Base-by-base conservation (phyloP, 106 monocot genomes). In the Apostasia ramifera region DNA sequence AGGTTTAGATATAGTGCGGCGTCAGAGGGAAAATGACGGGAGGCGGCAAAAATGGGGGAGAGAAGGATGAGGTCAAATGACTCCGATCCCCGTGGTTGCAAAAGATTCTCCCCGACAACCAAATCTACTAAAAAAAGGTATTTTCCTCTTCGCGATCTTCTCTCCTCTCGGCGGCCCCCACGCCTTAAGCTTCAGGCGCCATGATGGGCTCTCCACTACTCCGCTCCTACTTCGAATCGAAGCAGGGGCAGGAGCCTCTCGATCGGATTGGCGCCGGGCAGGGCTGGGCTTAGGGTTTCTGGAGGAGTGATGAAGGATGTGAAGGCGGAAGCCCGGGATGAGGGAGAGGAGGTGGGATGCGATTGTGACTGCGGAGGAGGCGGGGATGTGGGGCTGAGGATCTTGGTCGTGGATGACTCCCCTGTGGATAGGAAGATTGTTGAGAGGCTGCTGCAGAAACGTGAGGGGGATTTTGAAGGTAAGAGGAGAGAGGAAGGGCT, bases 361-460 rank as follows among this genome's bases (percentile, higher is more conserved):
- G 9, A 10, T 57, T 14, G 53, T 8, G 50, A 66, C 7, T 13
- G 14, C 45, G 15, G 42, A 1, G 56, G 38, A 14, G 71, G n/a
- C 6, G 57, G 41, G 13, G 70, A 37, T 44, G 49, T n/a, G 8
- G 69, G 58, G 66, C 37, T 83, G 68, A 83, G 83, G 60, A 78
- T 88, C 57, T 72, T 88, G 74, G 83, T 88, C 50, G 87, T 88
- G 43, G 87, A 88, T 73, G 87, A 88, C 69, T 88, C 83, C 38
- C 83, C 83, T 2, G 66, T 88, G 53, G 87, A 88, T 44, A 67
- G 87, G 7, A 83, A 45, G 75, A 57, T 88, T 2, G 83, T 88
- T 14, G 83, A 83, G 74, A 78, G 75, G 14, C 45, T 88, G 66
- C 87, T 88, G 72, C 80, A 78, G 66, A 88, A 78, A 43, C 74